Conservation (phyloP, 805 yeast species). For the Pichia paraexigua region DNA sequence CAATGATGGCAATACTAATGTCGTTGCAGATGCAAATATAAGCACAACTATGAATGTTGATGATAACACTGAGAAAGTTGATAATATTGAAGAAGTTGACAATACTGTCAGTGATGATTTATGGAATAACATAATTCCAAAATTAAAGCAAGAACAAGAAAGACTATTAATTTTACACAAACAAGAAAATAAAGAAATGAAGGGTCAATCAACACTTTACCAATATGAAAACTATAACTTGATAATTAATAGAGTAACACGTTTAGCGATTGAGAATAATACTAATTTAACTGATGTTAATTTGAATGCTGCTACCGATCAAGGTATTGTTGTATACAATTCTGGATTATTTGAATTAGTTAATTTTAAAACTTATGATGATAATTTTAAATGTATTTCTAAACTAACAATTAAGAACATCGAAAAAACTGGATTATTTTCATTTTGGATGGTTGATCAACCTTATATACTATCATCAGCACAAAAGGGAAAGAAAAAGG, state of each 20-base stretch:
- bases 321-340: constrained; percentile 1
- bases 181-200: constrained; percentile 5
- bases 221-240: not conserved
- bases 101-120: not conserved
- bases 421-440: not conserved
- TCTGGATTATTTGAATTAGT: constrained; percentile 8
- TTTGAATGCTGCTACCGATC: not conserved
- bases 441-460: constrained; percentile 7
- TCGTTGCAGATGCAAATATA: constrained; percentile 6
- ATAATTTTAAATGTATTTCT: constrained; percentile 1
- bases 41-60: not conserved
- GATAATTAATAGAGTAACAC: not conserved
- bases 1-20: constrained; percentile 25
- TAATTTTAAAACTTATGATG: not conserved
- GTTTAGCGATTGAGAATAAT: not conserved
- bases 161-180: constrained; percentile 7
- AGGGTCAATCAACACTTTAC: constrained; percentile 2
- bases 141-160: constrained; percentile 5
- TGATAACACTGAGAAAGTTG: no score
- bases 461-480: constrained; percentile 5
- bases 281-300: not conserved
- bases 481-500: not conserved
- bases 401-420: not conserved
- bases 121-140: not conserved
- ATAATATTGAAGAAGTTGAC: no score